Percentiles rank a stretch among this genome's conserved stretches.
Evolutionary conservation across 768 basidiomycete species (phyloP).

Genomic region (Leccinum rimulosum): DNA sequence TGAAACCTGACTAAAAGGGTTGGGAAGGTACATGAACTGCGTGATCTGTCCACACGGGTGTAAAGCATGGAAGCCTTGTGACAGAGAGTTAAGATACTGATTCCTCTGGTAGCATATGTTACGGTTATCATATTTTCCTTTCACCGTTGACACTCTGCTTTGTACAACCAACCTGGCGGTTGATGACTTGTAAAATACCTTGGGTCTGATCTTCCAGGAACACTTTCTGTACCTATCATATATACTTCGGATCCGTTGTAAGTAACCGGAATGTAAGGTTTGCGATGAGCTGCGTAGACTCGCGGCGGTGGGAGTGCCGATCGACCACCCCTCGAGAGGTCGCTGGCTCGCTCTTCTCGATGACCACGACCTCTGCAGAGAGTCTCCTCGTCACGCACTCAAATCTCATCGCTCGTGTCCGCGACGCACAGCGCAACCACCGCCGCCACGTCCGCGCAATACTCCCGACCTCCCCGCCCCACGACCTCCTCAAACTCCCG

Average conservation of each 20-base stretch:
- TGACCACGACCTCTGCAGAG: conserved; percentile 53
- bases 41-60: neutral
- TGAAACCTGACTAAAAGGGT: too few species aligned
- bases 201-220: too few species aligned
- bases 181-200: neutral
- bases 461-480: conserved; percentile 50
- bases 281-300: too few species aligned
- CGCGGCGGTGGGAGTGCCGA: too few species aligned
- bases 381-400: conserved; percentile 60
- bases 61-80: neutral
- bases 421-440: conserved; percentile 53
- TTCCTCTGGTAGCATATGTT: too few species aligned
- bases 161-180: neutral
- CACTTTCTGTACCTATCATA: too few species aligned
- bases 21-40: neutral
- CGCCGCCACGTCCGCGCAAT: conserved; percentile 56
- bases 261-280: too few species aligned
- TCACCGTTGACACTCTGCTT: too few species aligned
- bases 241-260: too few species aligned
- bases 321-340: too few species aligned
- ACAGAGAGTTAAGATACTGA: neutral
- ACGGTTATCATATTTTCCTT: too few species aligned
- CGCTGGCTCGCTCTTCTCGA: too few species aligned
- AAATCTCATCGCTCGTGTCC: conserved; percentile 55
- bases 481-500: conserved; percentile 54